Percentiles rank a stretch among this genome's conserved stretches.
Conservation (phyloP, 2,329 filamentous ascomycete genomes). For the Ramularia collo-cygni region DNA sequence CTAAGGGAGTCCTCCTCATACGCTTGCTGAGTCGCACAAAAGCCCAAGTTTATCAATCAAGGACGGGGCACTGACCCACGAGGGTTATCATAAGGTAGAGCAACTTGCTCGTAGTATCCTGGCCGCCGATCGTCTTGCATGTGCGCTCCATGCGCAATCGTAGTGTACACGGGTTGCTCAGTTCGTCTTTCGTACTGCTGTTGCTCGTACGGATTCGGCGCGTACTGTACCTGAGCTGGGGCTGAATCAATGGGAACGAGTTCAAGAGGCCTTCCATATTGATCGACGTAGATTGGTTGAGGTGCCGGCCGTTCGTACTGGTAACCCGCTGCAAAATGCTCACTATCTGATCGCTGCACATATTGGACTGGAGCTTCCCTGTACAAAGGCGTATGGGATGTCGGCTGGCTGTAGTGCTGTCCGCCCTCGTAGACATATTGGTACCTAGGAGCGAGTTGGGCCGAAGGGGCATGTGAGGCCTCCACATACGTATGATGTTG, state of each 20-base stretch:
- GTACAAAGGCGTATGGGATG: constrained; percentile 10
- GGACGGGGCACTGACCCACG: constrained; percentile 15
- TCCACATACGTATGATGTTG: constrained; percentile 16
- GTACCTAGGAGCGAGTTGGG: constrained; percentile 19
- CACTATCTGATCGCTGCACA: constrained; percentile 15
- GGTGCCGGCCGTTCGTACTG: constrained; percentile 19
- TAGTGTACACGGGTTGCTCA: constrained; percentile 15
- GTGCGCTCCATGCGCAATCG: constrained; percentile 7
- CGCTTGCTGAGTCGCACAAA: no score
- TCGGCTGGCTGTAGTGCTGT: constrained; percentile 13
- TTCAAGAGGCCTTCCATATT: constrained; percentile 26
- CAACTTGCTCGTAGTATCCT: constrained; percentile 12
- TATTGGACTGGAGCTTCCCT: constrained; percentile 20
- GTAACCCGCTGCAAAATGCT: constrained; percentile 12
- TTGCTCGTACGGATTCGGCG: constrained; percentile 22
- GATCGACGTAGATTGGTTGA: constrained; percentile 28
- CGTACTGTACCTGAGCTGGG: constrained; percentile 24
- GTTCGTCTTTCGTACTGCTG: constrained; percentile 15
- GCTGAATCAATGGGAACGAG: constrained; percentile 24
- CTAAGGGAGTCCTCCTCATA: no score
- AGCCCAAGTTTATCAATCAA: constrained; percentile 1
- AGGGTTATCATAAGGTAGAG: constrained; percentile 17
- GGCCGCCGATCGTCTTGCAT: constrained; percentile 8
- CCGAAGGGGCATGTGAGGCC: constrained; percentile 6
- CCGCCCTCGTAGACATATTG: constrained; percentile 22